Evolutionary conservation across 2,329 filamentous ascomycete genomes (phyloP), one percentile per base, ranked within the genome.

Genomic region (Leptographium procerum): DNA sequence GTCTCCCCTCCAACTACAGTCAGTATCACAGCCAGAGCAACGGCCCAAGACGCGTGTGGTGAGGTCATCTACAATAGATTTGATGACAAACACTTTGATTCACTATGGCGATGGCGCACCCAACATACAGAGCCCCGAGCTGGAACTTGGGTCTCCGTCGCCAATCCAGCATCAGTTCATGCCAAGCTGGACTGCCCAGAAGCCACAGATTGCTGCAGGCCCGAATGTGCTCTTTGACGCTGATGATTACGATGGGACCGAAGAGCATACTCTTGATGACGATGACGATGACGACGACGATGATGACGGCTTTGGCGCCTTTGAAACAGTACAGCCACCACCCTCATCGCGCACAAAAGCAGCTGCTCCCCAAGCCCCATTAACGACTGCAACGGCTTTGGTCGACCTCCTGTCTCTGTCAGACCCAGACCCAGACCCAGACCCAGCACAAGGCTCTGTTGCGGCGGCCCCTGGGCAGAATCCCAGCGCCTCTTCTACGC

Each of bases 211-310:
- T 57, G 68, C 68, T 14, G 61, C 67, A 1, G 71, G 81, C 50
- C 69, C 79, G 2, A 79, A 83, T 62, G 78, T 89, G 4, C 72
- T 89, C 3, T 89, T 89, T 67, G 85, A 89, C 69, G 85, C 80
- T 40, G 78, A 80, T 48, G 77, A 82, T 55, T 79, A 79, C 62
- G 76, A 76, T 57, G 66, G 73, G 16, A 68, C 73, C 36, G 67
- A 65, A 2, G 28, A 16, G 16, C 36, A n/a, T n/a, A n/a, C n/a
- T n/a, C n/a, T 28, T 33, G 68, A 66, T 6, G 71, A 73, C n/a
- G 67, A 72, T 9, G 70, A 61, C 7, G 60, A 65, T 34, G 60
- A 61, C 3, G 59, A 64, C 11, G 61, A 62, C 24, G 62, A 63
- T 16, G 61, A 64, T 6, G 64, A 65, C 16, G 64, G 64, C 1